Evolutionary conservation across 148 eudicot genomes (phyloP).

Genomic region (Persicaria maculosa): DNA sequence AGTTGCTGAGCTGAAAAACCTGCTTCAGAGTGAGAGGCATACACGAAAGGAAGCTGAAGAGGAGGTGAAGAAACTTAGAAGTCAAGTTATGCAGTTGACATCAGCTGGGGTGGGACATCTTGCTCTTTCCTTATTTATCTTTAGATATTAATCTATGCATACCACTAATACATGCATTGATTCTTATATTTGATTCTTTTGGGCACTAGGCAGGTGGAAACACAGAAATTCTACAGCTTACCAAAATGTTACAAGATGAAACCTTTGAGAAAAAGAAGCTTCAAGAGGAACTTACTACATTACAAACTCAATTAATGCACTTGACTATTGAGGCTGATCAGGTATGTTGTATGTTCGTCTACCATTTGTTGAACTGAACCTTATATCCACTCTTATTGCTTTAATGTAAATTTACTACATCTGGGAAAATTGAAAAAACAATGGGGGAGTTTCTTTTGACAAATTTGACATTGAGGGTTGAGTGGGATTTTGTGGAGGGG

Average conservation of each 20-base stretch:
- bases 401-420: neutral
- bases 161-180: neutral
- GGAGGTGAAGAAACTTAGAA: conserved; percentile 53
- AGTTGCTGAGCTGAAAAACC: conserved; percentile 39
- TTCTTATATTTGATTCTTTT: conserved; percentile 17
- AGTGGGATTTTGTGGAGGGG: neutral
- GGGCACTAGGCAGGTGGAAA: conserved; percentile 60
- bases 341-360: conserved; percentile 28
- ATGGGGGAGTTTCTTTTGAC: neutral
- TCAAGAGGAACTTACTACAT: conserved; percentile 63
- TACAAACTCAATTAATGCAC: conserved; percentile 69
- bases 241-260: conserved; percentile 70
- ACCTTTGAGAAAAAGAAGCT: conserved; percentile 58
- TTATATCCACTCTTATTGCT: neutral
- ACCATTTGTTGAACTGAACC: neutral
- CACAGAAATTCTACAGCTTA: conserved; percentile 48
- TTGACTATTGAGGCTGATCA: conserved; percentile 65
- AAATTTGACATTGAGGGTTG: neutral
- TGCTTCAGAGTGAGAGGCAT: conserved; percentile 57
- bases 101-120: conserved; percentile 39
- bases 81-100: conserved; percentile 45
- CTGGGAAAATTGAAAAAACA: too few species aligned
- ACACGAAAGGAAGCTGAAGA: conserved; percentile 69
- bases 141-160: neutral
- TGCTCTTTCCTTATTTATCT: neutral